Evolutionary conservation across 345 rosid genomes (phyloP), one percentile per base, ranked within the genome.

Genomic region (Diplotaxis tenuifolia): DNA sequence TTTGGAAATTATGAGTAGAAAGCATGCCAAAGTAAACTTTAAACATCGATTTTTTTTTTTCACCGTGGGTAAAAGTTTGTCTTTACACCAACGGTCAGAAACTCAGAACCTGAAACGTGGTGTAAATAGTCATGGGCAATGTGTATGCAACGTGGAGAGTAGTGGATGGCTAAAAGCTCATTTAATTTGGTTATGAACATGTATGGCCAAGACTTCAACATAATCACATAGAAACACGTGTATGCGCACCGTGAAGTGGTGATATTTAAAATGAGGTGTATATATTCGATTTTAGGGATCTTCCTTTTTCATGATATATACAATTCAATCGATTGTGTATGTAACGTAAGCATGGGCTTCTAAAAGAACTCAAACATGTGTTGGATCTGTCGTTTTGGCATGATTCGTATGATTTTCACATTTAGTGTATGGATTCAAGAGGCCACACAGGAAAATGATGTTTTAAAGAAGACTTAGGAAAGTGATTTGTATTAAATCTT

Each of bases 341-440:
- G 45, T 23, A 53, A 56, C 57, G 20, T 58, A 42, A 42, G 50
- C 8, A n/a, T n/a, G 50, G 16, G 50, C 18, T 42, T 42, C 50
- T 42, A 42, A 5, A 42, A 42, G 7, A n/a, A 11, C 50, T 42
- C 50, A 57, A 25, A 28, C 67, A 74, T 74, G 71, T 64, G 58
- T 70, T 45, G 52, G 65, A 32, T 64, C 52, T 58, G 68, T 75
- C 68, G 76, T 72, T 53, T 63, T 72, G 22, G 47, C 57, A 73
- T 29, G 71, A 28, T 65, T n/a, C 21, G 15, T 65, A 58, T 58
- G 21, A 31, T 58, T 58, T 66, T 66, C 28, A 66, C 25, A 45
- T 73, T 40, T 56, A 65, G 36, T 73, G 19, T 29, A 21, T 0
- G 31, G 19, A 73, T 72, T 63, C 16, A 19, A 53, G 63, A 62